A percentile compares a stretch with the other conserved stretches of the same genome.
phyloP scores from a whole-genome alignment of 108 stramenopile genomes.

The Schizochytrium sp. region DNA sequence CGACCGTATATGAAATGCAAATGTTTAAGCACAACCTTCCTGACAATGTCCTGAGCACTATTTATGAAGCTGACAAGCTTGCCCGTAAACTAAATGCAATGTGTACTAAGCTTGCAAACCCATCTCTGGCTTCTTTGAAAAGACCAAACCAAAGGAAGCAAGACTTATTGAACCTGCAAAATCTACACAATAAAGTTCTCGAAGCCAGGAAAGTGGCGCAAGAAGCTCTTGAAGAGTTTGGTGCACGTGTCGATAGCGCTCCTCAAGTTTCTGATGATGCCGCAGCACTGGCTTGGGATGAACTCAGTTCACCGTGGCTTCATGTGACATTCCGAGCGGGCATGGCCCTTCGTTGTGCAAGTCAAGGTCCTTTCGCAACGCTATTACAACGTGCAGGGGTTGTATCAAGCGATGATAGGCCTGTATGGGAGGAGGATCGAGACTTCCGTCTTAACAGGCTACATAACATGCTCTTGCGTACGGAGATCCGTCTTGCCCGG shows the following conservation, averaged over 20 bases:
- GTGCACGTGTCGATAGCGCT: neutral
- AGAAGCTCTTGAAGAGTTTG: neutral
- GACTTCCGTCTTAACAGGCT: neutral
- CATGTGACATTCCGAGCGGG: neutral
- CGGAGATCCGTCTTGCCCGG: slow-evolving; percentile 14
- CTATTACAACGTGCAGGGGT: slow-evolving; percentile 16
- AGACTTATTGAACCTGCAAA: neutral
- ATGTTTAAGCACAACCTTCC: slow-evolving; percentile 30
- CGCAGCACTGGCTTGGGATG: neutral
- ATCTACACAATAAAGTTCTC: neutral
- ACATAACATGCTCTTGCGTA: neutral
- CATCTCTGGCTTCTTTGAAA: too few relatives aligned
- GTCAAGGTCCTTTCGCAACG: slow-evolving; percentile 4
- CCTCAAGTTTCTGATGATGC: neutral
- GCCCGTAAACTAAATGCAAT: neutral
- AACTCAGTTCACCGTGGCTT: slow-evolving; percentile 2
- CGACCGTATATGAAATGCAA: neutral
- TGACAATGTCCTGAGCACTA: neutral
- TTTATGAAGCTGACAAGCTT: neutral
- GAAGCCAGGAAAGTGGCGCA: neutral
- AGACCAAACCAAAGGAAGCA: too few relatives aligned
- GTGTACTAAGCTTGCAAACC: neutral
- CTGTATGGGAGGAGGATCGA: neutral
- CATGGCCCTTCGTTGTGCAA: neutral
- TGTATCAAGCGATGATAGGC: neutral